phyloP scores from a whole-genome alignment of 257 asterid species.

The Solanum dulcamara region DNA sequence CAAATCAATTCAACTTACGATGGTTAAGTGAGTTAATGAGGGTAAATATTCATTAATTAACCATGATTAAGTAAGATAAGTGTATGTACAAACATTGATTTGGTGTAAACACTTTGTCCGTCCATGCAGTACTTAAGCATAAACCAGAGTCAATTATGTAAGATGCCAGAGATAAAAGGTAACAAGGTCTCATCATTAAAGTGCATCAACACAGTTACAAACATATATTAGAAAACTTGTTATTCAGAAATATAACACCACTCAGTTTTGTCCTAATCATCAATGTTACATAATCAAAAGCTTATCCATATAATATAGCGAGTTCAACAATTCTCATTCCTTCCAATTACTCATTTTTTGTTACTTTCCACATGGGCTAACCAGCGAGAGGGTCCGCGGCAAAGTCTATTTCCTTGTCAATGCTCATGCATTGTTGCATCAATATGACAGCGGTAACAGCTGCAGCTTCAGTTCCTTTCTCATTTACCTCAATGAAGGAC shows the following conservation, averaged over 20 bases:
- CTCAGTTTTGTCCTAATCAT: not conserved
- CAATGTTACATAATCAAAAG: not conserved
- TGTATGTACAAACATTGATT: not conserved
- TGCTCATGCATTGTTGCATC: not conserved
- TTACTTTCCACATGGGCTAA: not conserved
- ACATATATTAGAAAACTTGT: not conserved
- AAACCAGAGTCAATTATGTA: not conserved
- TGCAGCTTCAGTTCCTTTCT: constrained; percentile 31
- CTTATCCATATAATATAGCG: no score
- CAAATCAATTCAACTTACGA: not conserved
- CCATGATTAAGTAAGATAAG: not conserved
- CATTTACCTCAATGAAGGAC: constrained; percentile 12
- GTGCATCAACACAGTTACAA: not conserved
- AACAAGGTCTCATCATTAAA: not conserved
- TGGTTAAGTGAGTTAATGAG: not conserved
- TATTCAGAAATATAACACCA: not conserved
- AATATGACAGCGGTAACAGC: not conserved
- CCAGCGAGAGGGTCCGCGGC: constrained; percentile 18
- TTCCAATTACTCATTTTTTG: not conserved
- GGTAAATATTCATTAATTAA: not conserved
- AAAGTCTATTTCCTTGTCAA: constrained; percentile 8
- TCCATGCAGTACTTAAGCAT: not conserved
- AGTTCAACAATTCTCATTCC: not conserved
- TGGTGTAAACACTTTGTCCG: not conserved
- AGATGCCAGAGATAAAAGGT: no score